A percentile compares a stretch with the other conserved stretches of the same genome.
Evolutionary conservation across 1,284 basidiomycete genomes (phyloP).

Genomic region (Somion occarium): DNA sequence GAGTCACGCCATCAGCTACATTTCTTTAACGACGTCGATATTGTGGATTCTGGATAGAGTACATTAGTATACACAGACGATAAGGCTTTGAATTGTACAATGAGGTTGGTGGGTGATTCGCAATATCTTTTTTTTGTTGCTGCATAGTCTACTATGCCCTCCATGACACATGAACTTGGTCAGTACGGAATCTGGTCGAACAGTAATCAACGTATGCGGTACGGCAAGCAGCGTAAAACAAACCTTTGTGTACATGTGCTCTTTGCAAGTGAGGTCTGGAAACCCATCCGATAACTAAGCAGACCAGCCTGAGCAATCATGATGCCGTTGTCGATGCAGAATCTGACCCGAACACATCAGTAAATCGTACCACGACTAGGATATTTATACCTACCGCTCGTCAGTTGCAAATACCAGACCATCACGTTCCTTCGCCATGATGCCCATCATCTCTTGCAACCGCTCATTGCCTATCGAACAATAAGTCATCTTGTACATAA

Average conservation of each 20-base stretch:
- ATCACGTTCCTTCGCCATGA: conserved; percentile 89
- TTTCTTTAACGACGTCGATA: not conserved
- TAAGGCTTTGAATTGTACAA: not conserved
- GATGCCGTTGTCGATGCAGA: conserved; percentile 99
- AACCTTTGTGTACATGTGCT: conserved; percentile 89
- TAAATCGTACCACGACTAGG: not conserved
- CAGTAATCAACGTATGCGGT: too few species aligned
- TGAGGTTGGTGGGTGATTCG: not conserved
- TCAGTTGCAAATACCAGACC: conserved; percentile 95
- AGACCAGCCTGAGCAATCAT: conserved; percentile 99
- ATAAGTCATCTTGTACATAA: not conserved
- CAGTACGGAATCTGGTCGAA: conserved; percentile 75
- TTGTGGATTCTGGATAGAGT: not conserved
- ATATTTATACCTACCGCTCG: conserved; percentile 62
- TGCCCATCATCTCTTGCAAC: conserved; percentile 97
- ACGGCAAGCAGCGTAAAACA: conserved; percentile 15
- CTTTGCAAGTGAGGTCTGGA: conserved; percentile 69
- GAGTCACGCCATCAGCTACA: conserved; percentile 10
- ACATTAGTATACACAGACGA: not conserved
- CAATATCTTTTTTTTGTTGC: not conserved
- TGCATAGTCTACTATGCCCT: conserved; percentile 37
- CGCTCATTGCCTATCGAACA: conserved; percentile 76
- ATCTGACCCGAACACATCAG: conserved; percentile 43
- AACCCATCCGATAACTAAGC: conserved; percentile 91
- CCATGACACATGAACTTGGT: conserved; percentile 89